These are phyloP conservation scores for Aureobasidium vineae DNA, from an alignment of 2,329 filamentous ascomycete genomes.

Conservation along the genomic window DNA sequence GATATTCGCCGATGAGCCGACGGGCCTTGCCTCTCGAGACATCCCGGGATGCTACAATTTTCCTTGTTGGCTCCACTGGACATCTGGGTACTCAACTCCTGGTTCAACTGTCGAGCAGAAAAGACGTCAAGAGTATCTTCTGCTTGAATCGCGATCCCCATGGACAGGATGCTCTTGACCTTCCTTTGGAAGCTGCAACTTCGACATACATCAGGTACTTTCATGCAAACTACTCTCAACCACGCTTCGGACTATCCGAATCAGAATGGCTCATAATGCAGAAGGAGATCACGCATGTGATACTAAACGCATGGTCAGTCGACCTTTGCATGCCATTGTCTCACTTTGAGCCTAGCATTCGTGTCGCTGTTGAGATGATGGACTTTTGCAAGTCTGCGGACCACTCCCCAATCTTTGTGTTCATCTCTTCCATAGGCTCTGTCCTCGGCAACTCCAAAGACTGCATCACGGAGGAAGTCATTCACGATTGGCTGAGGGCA, in stretches of 20 bases:
- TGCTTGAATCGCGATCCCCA: slow-evolving; percentile 32
- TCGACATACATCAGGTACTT: not conserved
- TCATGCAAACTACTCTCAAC: slow-evolving; percentile 21
- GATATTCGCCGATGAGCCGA: not conserved
- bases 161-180: not conserved
- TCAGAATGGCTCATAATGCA: slow-evolving; percentile 31
- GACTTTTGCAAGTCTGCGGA: slow-evolving; percentile 27
- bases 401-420: slow-evolving; percentile 36
- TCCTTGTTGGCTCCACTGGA: slow-evolving; percentile 17
- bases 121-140: slow-evolving; percentile 33
- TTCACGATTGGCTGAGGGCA: slow-evolving; percentile 34
- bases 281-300: slow-evolving; percentile 33
- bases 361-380: not conserved
- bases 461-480: slow-evolving; percentile 36
- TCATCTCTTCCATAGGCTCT: slow-evolving; percentile 43
- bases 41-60: not conserved
- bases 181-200: no score
- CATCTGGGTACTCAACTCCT: slow-evolving; percentile 10
- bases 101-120: slow-evolving; percentile 28
- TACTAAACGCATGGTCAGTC: slow-evolving; percentile 43
- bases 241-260: slow-evolving; percentile 33
- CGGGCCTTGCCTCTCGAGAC: not conserved
- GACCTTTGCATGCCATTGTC: slow-evolving; percentile 40
- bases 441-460: slow-evolving; percentile 31
- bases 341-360: slow-evolving; percentile 35